Base-by-base conservation (phyloP, 2,329 filamentous ascomycete genomes). In the Anisogramma anomala region DNA sequence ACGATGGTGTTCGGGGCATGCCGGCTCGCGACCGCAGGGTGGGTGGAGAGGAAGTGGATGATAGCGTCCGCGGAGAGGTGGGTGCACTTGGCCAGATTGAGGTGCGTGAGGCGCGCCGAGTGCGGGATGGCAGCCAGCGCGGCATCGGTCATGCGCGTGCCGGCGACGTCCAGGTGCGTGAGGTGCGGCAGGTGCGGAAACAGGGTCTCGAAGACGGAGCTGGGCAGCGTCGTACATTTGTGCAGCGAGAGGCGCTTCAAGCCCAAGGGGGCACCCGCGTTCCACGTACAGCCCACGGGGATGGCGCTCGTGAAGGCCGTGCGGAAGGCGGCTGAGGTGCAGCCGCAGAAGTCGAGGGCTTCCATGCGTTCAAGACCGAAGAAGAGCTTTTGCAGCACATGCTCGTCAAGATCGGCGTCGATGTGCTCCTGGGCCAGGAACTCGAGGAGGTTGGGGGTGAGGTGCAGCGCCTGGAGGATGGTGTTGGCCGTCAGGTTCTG, bases 401-500 rank as follows among this genome's bases (percentile, higher is more conserved):
- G 66, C n/a, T 67, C 65, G 51, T 77, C 72, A 34, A 89, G 66
- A 51, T 91, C 84, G 36, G 80, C 77, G 55, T 88, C 83, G 39
- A 91, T 68, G 51, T 89, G 82, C 60, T 91, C 84, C 62, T 88
- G 84, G 14, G 78, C 76, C 36, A 89, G 66, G 55, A 87, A 85
- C 61, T 89, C 84, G 53, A 79, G 77, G 23, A 91, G 65, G 52
- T 81, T 77, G 2, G 83, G 81, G 4, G 82, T 79, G 46, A 87
- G 64, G 48, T 81, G 66, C 39, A 91, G 65, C 56, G 82, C 87
- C 57, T 78, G 69, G 39, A 81, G 63, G 35, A 91, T 68, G 4
- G 83, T 89, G 55, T 76, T 73, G 11, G 80, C 69, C 15, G 84
- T 89, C 52, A 91, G 60, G 61, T 88, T 87, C 55, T 76, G 77